Percentiles rank a stretch among this genome's conserved stretches.
phyloP scores from a whole-genome alignment of 305 asterid species.

The Fraxinus ornus region DNA sequence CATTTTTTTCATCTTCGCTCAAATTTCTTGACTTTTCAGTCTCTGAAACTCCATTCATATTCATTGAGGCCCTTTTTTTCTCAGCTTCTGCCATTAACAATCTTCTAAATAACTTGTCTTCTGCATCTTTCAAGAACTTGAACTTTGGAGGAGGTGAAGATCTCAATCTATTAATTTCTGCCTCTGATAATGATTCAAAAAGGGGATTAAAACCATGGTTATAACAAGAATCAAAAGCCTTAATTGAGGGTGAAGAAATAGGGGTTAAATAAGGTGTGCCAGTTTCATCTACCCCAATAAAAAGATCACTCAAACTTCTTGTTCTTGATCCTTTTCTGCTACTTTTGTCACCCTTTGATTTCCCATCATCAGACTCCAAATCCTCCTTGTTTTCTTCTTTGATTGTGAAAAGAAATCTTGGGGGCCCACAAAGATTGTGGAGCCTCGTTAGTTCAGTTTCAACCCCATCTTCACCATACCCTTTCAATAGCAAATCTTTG shows the following conservation, averaged over 20 bases:
- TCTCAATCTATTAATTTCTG: slow-evolving; percentile 52
- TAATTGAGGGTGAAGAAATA: slow-evolving; percentile 59
- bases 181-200: slow-evolving; percentile 57
- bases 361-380: slow-evolving; percentile 78
- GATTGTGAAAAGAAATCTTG: slow-evolving; percentile 84
- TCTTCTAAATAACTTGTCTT: slow-evolving; percentile 69
- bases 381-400: slow-evolving; percentile 86
- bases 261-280: slow-evolving; percentile 52
- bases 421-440: slow-evolving; percentile 82
- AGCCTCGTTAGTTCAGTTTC: slow-evolving; percentile 70
- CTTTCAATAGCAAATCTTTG: slow-evolving; percentile 29
- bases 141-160: slow-evolving; percentile 94
- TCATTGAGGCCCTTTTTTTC: slow-evolving; percentile 26
- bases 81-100: slow-evolving; percentile 49
- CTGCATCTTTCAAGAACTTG: slow-evolving; percentile 88
- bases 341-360: slow-evolving; percentile 49
- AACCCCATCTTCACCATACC: slow-evolving; percentile 45
- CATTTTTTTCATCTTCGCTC: slow-evolving; percentile 22
- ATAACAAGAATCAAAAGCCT: slow-evolving; percentile 40
- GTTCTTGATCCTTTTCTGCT: slow-evolving; percentile 67
- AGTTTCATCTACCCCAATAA: slow-evolving; percentile 30
- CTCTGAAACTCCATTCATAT: background rate
- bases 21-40: background rate
- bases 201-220: slow-evolving; percentile 70
- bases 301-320: slow-evolving; percentile 66